These are phyloP conservation scores for Jimgerdemannia flammicorona DNA, from an alignment of 192 early-diverging fungal genomes.

Conservation along the genomic window DNA sequence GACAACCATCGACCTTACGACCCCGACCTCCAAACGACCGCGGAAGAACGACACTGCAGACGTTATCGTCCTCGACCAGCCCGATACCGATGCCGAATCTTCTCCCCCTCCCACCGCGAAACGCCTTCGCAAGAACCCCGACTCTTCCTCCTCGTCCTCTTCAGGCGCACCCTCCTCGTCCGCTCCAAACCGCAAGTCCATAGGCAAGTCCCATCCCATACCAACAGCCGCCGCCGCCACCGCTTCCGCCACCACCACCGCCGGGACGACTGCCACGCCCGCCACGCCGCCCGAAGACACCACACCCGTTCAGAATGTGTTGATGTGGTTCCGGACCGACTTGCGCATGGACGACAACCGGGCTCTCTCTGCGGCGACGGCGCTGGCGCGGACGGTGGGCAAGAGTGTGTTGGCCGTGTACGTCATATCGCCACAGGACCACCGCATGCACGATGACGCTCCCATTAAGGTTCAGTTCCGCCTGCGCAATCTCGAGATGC, in stretches of 20 bases:
- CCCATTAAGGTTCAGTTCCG: slow-evolving; percentile 50
- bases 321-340: slow-evolving; percentile 51
- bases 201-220: neutral
- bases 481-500: slow-evolving; percentile 37
- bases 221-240: neutral
- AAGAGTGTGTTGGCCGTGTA: slow-evolving; percentile 40
- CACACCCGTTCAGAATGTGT: slow-evolving; percentile 11
- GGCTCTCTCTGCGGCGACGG: slow-evolving; percentile 27
- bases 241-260: neutral
- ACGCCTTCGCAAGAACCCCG: neutral
- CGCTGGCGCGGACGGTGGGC: slow-evolving; percentile 6
- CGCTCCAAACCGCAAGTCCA: neutral
- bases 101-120: neutral
- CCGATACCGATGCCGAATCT: neutral
- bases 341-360: slow-evolving; percentile 42
- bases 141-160: neutral
- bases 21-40: neutral
- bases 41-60: neutral
- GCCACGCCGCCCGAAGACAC: neutral
- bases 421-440: slow-evolving; percentile 53
- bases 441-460: slow-evolving; percentile 45
- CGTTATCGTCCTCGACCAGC: neutral
- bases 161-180: neutral
- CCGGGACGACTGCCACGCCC: neutral
- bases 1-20: neutral